Base-by-base conservation (phyloP, 1,139 yeast genomes). In the Trichomonascaceae sp. region DNA sequence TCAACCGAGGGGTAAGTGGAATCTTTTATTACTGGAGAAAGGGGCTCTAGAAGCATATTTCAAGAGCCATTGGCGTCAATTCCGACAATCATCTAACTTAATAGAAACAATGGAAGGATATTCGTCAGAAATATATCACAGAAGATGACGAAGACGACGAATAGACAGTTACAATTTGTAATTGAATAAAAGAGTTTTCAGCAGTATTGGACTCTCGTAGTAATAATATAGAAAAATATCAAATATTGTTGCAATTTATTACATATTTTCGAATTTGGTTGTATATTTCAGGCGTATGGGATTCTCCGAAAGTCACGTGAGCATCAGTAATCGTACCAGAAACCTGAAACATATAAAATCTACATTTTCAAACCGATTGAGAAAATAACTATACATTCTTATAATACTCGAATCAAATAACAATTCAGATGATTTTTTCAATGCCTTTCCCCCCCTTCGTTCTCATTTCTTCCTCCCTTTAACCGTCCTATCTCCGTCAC, bases 81-180 rank as follows among this genome's bases (percentile, higher is more conserved):
- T 22, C 6, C 3, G 24, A 6, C 24, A 22, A 22, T 4, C 24
- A 22, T 3, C 56, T 58, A 55, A 55, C 57, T 8, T 32, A 54
- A 8, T 46, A 69, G 72, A 93, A 93, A 79, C 89, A 90, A 78
- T 93, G 99, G 99, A 84, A 87, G 71, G 98, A 93, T 68, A 87
- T 93, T 71, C 88, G 87, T 77, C 77, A 76, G 62, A 80, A 78
- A 64, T 80, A 74, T 65, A 60, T 74, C 65, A 62, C 66, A 55
- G 61, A 59, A 43, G 73, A 58, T 44, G 73, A 66, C 27, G 71
- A 67, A 46, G 70, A 66, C 52, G 68, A 65, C 54, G 67, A 66
- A 63, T 63, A 63, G 15, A 36, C 8, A 9, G 41, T 5, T 13
- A 36, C 41, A 36, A 36, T 36, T 36, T 2, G 41, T 13, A 32